These are phyloP conservation scores for Polytrichum commune DNA, from an alignment of 225 moss, liverwort and hornwort genomes.

Conservation along the genomic window DNA sequence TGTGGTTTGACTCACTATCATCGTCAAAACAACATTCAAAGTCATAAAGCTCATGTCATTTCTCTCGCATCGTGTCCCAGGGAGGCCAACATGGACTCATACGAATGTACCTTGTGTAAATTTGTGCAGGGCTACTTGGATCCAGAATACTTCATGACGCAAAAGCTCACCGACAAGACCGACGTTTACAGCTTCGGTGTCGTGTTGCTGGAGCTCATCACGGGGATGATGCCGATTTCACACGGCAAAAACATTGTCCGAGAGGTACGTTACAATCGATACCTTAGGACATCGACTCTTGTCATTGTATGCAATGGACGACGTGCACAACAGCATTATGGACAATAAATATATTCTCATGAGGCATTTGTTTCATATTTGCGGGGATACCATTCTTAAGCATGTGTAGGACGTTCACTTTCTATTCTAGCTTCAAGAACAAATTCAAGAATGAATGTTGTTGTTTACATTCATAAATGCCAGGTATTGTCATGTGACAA, in stretches of 20 bases:
- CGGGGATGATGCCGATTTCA: slow-evolving; percentile 67
- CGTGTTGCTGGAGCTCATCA: slow-evolving; percentile 74
- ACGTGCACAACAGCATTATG: too few species aligned
- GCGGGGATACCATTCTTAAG: not conserved
- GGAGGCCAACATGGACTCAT: not conserved
- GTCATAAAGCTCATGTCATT: too few species aligned
- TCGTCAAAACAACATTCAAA: too few species aligned
- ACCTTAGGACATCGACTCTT: too few species aligned
- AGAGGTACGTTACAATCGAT: slow-evolving; percentile 19
- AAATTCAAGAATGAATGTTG: too few species aligned
- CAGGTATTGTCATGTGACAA: too few species aligned
- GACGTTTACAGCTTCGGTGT: slow-evolving; percentile 87
- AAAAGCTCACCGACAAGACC: slow-evolving; percentile 77
- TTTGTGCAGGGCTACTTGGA: slow-evolving; percentile 68
- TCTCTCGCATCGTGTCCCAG: not conserved
- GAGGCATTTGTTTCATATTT: not conserved
- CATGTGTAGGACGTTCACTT: not conserved
- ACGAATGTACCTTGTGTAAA: not conserved
- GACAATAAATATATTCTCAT: too few species aligned
- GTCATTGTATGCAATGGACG: too few species aligned
- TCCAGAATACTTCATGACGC: slow-evolving; percentile 78
- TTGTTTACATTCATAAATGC: too few species aligned
- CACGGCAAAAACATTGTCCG: slow-evolving; percentile 79
- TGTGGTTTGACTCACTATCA: too few species aligned
- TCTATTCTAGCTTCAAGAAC: too few species aligned